Conservation (phyloP, 176 grass and related monocot genomes). For the Zoysia japonica region DNA sequence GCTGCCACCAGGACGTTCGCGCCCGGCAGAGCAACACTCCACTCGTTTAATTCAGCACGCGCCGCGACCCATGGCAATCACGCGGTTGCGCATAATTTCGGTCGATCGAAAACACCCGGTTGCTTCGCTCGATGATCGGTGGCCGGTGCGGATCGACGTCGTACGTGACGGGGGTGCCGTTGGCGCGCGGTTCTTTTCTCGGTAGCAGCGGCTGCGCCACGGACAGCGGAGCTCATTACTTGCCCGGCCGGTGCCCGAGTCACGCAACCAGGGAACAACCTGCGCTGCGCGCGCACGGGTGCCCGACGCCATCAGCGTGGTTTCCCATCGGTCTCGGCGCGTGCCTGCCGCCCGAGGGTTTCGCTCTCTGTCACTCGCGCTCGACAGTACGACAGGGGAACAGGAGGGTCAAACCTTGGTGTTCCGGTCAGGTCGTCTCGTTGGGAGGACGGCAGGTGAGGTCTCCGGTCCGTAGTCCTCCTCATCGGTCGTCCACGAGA, state of each 20-base stretch:
- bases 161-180: background rate
- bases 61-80: no score
- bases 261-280: slow-evolving; percentile 23
- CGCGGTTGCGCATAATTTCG: slow-evolving; percentile 5
- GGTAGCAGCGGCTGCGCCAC: background rate
- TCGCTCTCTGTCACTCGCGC: background rate
- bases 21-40: no score
- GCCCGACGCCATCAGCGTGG: background rate
- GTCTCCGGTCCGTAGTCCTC: no score
- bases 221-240: slow-evolving; percentile 25
- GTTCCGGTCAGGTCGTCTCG: background rate
- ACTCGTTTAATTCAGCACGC: no score
- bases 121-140: background rate
- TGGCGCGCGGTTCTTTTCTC: slow-evolving; percentile 7
- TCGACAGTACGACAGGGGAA: no score
- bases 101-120: background rate
- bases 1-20: no score
- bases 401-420: background rate
- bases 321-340: background rate
- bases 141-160: background rate
- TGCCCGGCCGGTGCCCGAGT: slow-evolving; percentile 1
- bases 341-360: slow-evolving; percentile 1
- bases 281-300: background rate
- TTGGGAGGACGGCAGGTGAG: slow-evolving; percentile 43
- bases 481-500: no score